These are phyloP conservation scores for Clarireedia homoeocarpa DNA, from an alignment of 2,329 filamentous ascomycete genomes.

Conservation along the genomic window DNA sequence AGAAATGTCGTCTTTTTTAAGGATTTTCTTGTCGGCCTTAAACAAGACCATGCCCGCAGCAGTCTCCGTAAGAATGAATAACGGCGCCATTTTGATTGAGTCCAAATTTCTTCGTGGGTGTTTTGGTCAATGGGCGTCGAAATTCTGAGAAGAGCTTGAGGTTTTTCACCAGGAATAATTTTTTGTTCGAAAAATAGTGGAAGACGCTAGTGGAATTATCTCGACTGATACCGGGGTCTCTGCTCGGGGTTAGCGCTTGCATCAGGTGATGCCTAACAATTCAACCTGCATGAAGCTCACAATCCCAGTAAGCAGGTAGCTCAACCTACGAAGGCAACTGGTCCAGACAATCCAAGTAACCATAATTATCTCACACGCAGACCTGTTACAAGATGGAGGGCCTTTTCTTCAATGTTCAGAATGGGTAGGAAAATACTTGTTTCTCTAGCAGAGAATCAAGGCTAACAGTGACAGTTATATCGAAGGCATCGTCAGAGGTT, in stretches of 20 bases:
- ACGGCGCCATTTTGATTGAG: slow-evolving; percentile 55
- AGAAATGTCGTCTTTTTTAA: slow-evolving; percentile 76
- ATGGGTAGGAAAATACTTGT: slow-evolving; percentile 52
- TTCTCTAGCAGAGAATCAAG: slow-evolving; percentile 8
- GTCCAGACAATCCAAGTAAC: slow-evolving; percentile 10
- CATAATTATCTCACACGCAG: slow-evolving; percentile 6
- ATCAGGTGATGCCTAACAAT: slow-evolving; percentile 11
- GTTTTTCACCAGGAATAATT: slow-evolving; percentile 20
- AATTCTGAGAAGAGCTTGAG: slow-evolving; percentile 12
- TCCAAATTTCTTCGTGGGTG: slow-evolving; percentile 10
- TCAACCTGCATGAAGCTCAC: background rate
- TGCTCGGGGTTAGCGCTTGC: background rate
- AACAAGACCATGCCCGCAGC: slow-evolving; percentile 86
- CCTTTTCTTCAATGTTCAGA: slow-evolving; percentile 89
- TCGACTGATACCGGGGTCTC: background rate
- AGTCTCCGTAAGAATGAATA: slow-evolving; percentile 91
- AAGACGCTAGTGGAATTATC: slow-evolving; percentile 13
- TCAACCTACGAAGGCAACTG: slow-evolving; percentile 7
- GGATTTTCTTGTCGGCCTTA: slow-evolving; percentile 97
- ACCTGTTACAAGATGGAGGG: slow-evolving; percentile 63
- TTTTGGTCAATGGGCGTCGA: slow-evolving; percentile 9
- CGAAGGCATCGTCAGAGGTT: slow-evolving; percentile 94
- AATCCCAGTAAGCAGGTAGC: slow-evolving; percentile 3
- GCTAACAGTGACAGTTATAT: slow-evolving; percentile 61
- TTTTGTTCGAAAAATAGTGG: slow-evolving; percentile 13